phyloP scores from a whole-genome alignment of 805 yeast genomes.

The Ogataea corticis region DNA sequence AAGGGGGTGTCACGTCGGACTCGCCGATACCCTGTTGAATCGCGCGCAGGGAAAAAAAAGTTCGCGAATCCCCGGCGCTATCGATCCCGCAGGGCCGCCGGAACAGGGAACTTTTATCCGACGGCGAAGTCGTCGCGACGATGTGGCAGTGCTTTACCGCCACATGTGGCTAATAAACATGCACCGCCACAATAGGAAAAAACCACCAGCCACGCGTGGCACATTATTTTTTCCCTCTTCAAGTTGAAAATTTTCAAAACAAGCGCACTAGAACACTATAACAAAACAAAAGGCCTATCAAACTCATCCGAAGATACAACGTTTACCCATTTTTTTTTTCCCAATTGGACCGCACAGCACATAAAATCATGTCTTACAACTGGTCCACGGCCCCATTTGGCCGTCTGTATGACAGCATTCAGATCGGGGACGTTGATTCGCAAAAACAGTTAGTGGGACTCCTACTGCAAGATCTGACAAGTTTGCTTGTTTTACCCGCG shows the following conservation, averaged over 20 bases:
- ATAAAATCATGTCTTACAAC: slow-evolving; percentile 2
- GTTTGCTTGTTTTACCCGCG: slow-evolving; percentile 42
- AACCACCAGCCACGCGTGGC: no score
- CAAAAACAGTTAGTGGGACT: slow-evolving; percentile 19
- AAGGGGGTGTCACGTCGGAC: no score
- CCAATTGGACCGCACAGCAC: neutral
- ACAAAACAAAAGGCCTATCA: neutral
- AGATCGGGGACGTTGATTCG: slow-evolving; percentile 25
- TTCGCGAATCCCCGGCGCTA: no score
- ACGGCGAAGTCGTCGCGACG: no score
- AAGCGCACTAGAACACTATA: neutral
- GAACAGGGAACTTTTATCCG: no score
- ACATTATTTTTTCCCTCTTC: neutral
- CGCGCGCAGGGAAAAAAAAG: no score
- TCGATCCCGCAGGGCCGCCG: no score
- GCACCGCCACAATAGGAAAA: no score
- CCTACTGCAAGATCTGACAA: slow-evolving; percentile 47
- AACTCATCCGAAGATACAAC: no score
- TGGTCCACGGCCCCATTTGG: slow-evolving; percentile 46
- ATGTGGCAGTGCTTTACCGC: no score
- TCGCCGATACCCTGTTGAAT: no score
- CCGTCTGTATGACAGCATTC: slow-evolving; percentile 48
- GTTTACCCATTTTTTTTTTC: neutral
- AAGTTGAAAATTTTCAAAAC: neutral
- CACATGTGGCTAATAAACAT: neutral